These are phyloP conservation scores for Lactarius sanguifluus DNA, from an alignment of 768 basidiomycete species.

Conservation along the genomic window DNA sequence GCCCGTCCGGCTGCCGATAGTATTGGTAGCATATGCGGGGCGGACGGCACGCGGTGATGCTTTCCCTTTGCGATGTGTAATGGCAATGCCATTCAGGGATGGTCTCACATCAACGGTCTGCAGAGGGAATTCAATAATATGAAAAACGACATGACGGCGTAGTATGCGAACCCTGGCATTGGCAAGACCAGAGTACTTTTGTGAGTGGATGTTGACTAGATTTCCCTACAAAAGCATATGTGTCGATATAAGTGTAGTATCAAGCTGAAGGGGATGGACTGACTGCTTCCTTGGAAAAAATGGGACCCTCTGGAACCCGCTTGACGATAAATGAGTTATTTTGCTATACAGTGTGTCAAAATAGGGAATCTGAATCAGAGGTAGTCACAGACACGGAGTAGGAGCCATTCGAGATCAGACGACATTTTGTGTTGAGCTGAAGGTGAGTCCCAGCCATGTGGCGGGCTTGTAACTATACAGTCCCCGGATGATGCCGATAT, in stretches of 20 bases:
- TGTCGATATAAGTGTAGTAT: not conserved
- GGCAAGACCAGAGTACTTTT: constrained; percentile 87
- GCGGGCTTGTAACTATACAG: constrained; percentile 19
- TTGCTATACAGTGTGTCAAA: constrained; percentile 47
- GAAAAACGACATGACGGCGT: not conserved
- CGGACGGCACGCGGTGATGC: constrained; percentile 53
- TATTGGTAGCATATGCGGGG: constrained; percentile 47
- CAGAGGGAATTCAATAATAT: not conserved
- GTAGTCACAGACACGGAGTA: constrained; percentile 67
- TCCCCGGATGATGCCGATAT: constrained; percentile 15
- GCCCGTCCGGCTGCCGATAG: constrained; percentile 68
- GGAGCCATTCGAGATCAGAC: constrained; percentile 90
- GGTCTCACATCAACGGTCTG: constrained; percentile 69
- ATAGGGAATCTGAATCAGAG: constrained; percentile 7
- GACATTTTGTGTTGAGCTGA: constrained; percentile 40
- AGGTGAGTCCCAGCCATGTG: not conserved
- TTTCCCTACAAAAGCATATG: constrained; percentile 58
- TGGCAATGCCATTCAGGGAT: constrained; percentile 53
- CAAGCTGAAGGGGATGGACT: constrained; percentile 34
- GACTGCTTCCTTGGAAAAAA: constrained; percentile 85
- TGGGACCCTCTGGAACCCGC: constrained; percentile 64
- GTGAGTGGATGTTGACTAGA: constrained; percentile 84
- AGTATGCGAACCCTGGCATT: constrained; percentile 66
- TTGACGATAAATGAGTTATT: constrained; percentile 87
- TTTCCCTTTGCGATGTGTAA: constrained; percentile 65